These are phyloP conservation scores for Periconia sp. DNA, from an alignment of 2,329 filamentous ascomycete species.

Conservation along the genomic window DNA sequence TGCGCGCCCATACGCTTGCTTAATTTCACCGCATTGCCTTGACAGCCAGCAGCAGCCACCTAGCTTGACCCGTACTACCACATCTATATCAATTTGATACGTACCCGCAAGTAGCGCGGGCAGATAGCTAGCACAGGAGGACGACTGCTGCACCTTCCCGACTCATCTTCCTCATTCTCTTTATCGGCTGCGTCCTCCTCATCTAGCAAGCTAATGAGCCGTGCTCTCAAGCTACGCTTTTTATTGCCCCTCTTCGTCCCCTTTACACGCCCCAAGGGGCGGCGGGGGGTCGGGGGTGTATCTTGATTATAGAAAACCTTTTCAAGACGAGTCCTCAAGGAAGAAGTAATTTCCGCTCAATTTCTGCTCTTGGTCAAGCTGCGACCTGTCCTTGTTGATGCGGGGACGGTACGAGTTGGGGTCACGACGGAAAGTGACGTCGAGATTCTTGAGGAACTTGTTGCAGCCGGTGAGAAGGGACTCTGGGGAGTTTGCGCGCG, in stretches of 20 bases:
- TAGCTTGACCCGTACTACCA: conserved; percentile 58
- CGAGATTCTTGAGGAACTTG: conserved; percentile 91
- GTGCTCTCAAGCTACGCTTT: conserved; percentile 38
- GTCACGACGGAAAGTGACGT: conserved; percentile 98
- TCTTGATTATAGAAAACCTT: conserved; percentile 62
- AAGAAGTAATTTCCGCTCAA: conserved; percentile 95
- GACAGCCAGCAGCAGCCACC: conserved; percentile 53
- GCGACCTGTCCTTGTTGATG: conserved; percentile 96
- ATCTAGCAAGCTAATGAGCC: conserved; percentile 49
- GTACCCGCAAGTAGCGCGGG: not conserved
- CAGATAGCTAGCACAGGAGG: conserved; percentile 59
- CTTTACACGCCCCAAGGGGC: conserved; percentile 50
- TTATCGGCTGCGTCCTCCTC: conserved; percentile 64
- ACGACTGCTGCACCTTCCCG: conserved; percentile 65
- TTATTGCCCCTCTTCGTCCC: conserved; percentile 45
- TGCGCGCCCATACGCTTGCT: too few relatives aligned
- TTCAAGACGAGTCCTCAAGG: conserved; percentile 84
- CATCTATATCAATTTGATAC: conserved; percentile 1
- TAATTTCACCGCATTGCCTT: conserved; percentile 1
- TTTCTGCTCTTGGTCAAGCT: conserved; percentile 99
- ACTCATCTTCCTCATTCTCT: conserved; percentile 68
- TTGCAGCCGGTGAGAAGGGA: conserved; percentile 96
- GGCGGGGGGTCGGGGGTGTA: conserved; percentile 39
- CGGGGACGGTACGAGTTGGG: conserved; percentile 94
- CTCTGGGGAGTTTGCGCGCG: conserved; percentile 88